Base-by-base conservation (phyloP, 176 grass and related monocot species). In the Olyra latifolia region DNA sequence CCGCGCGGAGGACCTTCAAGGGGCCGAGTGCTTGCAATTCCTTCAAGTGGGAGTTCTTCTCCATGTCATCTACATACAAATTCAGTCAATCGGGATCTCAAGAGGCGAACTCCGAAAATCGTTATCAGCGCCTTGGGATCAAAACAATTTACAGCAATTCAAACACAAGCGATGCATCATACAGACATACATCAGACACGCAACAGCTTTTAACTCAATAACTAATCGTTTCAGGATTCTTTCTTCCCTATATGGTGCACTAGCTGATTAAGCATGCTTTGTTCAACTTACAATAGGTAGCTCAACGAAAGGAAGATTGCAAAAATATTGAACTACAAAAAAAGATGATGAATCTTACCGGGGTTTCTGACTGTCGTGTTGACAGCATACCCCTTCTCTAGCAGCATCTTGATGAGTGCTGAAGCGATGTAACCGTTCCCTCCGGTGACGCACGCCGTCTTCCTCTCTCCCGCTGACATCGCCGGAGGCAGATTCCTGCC, bases 301-400 rank as follows among this genome's bases (percentile, higher is more conserved):
- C 27, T 32, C 6, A 8, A 62, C 32, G 25, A 29, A 61, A 62
- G 59, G 29, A 62, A 62, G 12, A 30, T 2, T 8, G 9, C 11
- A 61, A 15, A 61, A 15, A 61, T 5, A 27, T 11, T n/a, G n/a
- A n/a, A n/a, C n/a, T n/a, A n/a, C n/a, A n/a, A n/a, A n/a, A n/a
- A n/a, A n/a, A n/a, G n/a, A n/a, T n/a, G n/a, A n/a, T n/a, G n/a
- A n/a, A n/a, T n/a, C n/a, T n/a, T n/a, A 80, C 79, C 67, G 0
- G 79, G 54, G 25, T 71, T 71, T 27, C 79, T 61, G 79, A 81
- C 54, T 2, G 79, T 82, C 25, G 79, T 82, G 19, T 62, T 82
- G 1, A 82, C 79, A 20, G 55, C 55, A 43, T 72, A 82, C 0
- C 79, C 79, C 0, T 72, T 82, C 79, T 82, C 16, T 4, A 82